phyloP scores from a whole-genome alignment of 768 basidiomycete genomes.

The Tephrocybe sp. region DNA sequence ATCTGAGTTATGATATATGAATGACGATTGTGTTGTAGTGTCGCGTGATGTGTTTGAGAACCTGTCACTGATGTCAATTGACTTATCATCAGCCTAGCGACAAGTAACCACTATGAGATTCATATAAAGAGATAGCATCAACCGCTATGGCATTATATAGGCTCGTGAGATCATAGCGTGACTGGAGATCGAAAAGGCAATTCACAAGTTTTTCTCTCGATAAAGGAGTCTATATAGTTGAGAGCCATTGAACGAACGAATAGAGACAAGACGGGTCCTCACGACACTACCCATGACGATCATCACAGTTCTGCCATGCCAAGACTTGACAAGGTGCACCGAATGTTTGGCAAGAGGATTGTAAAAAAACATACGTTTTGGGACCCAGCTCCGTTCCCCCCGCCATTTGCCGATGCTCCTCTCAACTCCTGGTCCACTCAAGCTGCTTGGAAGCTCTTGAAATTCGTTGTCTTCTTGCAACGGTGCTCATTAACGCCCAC shows the following conservation, averaged over 20 bases:
- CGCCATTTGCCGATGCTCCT: too few relatives aligned
- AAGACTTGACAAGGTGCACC: not conserved
- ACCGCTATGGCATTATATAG: not conserved
- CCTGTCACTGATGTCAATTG: constrained; percentile 14
- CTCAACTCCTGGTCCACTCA: too few relatives aligned
- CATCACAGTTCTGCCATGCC: constrained; percentile 6
- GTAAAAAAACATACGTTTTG: not conserved
- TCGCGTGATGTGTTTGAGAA: constrained; percentile 13
- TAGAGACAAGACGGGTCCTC: not conserved
- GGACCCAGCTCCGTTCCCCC: too few relatives aligned
- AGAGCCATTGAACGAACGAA: too few relatives aligned
- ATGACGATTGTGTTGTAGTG: not conserved
- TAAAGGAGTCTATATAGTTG: too few relatives aligned
- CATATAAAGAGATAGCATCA: not conserved
- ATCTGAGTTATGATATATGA: constrained; percentile 2
- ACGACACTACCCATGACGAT: not conserved
- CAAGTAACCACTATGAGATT: not conserved
- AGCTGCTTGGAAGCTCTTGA: too few relatives aligned
- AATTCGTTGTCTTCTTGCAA: too few relatives aligned
- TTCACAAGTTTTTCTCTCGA: too few relatives aligned
- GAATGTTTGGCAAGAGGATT: not conserved
- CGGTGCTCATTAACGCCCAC: too few relatives aligned
- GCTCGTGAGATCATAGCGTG: too few relatives aligned
- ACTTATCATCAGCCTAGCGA: not conserved
- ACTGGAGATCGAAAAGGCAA: too few relatives aligned